Evolutionary conservation across 306 rosid genomes (phyloP).

Genomic region (Mucuna pruriens): DNA sequence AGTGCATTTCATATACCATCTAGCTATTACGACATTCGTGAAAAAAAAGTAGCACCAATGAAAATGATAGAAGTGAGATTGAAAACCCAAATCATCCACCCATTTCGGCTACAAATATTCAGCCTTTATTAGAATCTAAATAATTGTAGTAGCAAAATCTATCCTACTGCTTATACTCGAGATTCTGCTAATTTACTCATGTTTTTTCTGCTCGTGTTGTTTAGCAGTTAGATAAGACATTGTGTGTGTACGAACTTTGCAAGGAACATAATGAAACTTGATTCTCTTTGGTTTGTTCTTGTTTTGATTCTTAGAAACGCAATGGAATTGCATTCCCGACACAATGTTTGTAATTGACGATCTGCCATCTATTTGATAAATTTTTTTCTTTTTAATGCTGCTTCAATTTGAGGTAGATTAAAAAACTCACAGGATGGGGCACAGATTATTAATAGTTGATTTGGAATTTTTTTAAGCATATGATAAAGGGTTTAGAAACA

Average conservation of each 20-base stretch:
- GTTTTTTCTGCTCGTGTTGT: background rate
- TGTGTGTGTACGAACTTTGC: background rate
- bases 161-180: background rate
- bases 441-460: no score
- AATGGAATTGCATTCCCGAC: background rate
- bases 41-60: slow-evolving; percentile 19
- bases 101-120: slow-evolving; percentile 28
- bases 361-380: background rate
- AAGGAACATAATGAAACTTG: slow-evolving; percentile 30
- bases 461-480: no score
- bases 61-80: slow-evolving; percentile 8
- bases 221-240: background rate
- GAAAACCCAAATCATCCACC: slow-evolving; percentile 24
- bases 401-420: background rate
- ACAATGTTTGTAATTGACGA: background rate
- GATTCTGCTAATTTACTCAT: background rate
- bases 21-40: slow-evolving; percentile 1
- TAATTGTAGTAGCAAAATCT: background rate
- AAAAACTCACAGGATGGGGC: no score
- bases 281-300: slow-evolving; percentile 17
- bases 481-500: no score
- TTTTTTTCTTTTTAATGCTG: background rate
- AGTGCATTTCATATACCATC: background rate
- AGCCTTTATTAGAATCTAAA: slow-evolving; percentile 17
- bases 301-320: background rate